Base-by-base conservation (phyloP, 768 basidiomycete genomes). In the Auriscalpium microsporum region DNA sequence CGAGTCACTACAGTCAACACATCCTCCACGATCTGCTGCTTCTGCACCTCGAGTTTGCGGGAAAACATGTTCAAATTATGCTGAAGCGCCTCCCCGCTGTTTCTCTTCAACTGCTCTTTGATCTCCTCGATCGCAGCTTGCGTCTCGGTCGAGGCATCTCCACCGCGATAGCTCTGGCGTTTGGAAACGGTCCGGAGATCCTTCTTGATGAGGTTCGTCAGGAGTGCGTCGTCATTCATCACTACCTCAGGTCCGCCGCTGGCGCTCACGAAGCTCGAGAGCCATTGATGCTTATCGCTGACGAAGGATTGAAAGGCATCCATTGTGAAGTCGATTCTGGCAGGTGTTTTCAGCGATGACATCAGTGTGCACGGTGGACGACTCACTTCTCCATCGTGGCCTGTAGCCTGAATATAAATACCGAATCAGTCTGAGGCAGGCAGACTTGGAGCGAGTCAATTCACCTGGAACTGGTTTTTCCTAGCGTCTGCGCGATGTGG, bases 401-500 rank as follows among this genome's bases (percentile, higher is more conserved):
- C 44, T 54, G 58, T 56, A 62, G 8, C 40, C 14, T 14, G 40
- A 28, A 8, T 17, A 38, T 56, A 8, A 14, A 57, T 58, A 57
- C 60, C 19, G 33, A 17, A 42, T 57, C 54, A 28, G 57, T 53
- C 33, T 58, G 57, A 14, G 51, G 21, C 28, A 36, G 34, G 8
- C 19, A 51, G 16, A 28, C 36, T 21, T 38, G 17, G 40, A 54
- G n/a, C 13, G 28, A 28, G n/a, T 55, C 58, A 1, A 64, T 4
- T 28, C 28, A 36, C 53, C 61, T 63, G n/a, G 23, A n/a, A 38
- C 57, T 57, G 1, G 58, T 56, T 0, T 48, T 47, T 45, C 67
- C 65, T 16, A 70, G 54, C 0, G 58, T 61, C 1, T 47, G 46
- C 4, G 64, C 63, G 3, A 58, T 64, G 47, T 70, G 66, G 10